A percentile compares a stretch with the other conserved stretches of the same genome.
These are phyloP conservation scores for Boletus rubroflammeus DNA, from an alignment of 768 basidiomycete species.

Conservation along the genomic window DNA sequence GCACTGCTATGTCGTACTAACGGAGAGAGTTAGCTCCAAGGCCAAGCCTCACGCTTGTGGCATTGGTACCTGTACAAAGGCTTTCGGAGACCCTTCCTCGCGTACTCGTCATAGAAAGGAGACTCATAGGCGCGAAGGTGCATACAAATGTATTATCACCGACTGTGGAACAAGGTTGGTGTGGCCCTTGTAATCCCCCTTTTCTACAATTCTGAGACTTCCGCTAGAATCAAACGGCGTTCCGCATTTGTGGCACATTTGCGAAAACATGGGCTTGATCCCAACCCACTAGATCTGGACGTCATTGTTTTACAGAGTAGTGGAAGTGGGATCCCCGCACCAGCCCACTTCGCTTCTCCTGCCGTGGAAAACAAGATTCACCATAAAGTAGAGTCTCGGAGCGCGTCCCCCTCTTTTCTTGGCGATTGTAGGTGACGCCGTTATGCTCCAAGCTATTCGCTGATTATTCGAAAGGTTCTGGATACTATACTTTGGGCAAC, in stretches of 20 bases:
- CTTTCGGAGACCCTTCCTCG: conserved; percentile 71
- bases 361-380: not conserved
- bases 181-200: not conserved
- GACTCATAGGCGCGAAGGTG: conserved; percentile 43
- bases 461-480: conserved; percentile 16
- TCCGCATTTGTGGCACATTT: conserved; percentile 56
- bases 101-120: conserved; percentile 62
- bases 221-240: conserved; percentile 58
- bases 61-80: conserved; percentile 41
- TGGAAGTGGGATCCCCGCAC: conserved; percentile 3
- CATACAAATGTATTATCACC: conserved; percentile 43
- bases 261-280: conserved; percentile 42
- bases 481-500: not conserved
- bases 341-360: conserved; percentile 12
- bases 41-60: conserved; percentile 52
- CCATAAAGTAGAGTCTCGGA: conserved; percentile 3
- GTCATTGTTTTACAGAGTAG: conserved; percentile 22
- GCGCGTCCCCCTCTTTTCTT: conserved; percentile 4
- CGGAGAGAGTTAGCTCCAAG: conserved; percentile 38
- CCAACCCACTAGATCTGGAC: conserved; percentile 15
- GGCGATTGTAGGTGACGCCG: conserved; percentile 13
- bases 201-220: not conserved
- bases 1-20: conserved; percentile 8
- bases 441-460: not conserved
- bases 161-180: conserved; percentile 49